Base-by-base conservation (phyloP, 768 basidiomycete genomes). In the Termitomyces sp. region DNA sequence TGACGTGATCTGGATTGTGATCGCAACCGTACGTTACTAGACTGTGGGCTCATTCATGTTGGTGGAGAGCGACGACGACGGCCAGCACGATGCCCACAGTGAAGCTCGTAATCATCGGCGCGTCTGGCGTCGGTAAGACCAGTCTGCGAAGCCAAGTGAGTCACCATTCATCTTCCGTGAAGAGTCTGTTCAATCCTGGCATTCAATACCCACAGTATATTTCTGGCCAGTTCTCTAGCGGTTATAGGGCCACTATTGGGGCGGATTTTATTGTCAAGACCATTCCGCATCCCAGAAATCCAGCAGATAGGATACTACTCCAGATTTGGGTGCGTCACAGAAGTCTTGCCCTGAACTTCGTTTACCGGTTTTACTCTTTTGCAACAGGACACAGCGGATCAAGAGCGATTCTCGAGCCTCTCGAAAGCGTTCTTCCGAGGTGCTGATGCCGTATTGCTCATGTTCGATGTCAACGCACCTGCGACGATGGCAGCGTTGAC, bases 221-320 rank as follows among this genome's bases (percentile, higher is more conserved):
- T 62, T 85, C 87, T 10, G 83, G 85, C 27, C 81, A 80, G 12
- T 94, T 93, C 70, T 84, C 87, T 4, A 82, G 80, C 3, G 83
- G 84, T 10, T 94, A 94, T 69, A 77, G 89, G 47, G 87, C 92
- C 1, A 95, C 92, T 3, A 93, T 95, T 41, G 92, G 92, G 19
- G 85, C 88, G n/a, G 92, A 95, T 71, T 95, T 94, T 57, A 89
- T 92, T 49, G 80, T 85, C 0, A 92, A 92, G 68, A 83, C 82
- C 0, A 64, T 93, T 11, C 82, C 84, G 0, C 83, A 90, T 65
- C 82, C 85, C 42, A 77, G 64, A 4, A 73, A 76, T 16, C 74
- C 78, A 41, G 80, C 75, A 6, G 81, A 89, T 62, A 69, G 75
- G 1, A 78, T 93, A 9, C 82, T 82, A 9, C 73, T 94, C 57